A percentile compares a stretch with the other conserved stretches of the same genome.
phyloP scores from a whole-genome alignment of 768 basidiomycete genomes.

The Suillus plorans region DNA sequence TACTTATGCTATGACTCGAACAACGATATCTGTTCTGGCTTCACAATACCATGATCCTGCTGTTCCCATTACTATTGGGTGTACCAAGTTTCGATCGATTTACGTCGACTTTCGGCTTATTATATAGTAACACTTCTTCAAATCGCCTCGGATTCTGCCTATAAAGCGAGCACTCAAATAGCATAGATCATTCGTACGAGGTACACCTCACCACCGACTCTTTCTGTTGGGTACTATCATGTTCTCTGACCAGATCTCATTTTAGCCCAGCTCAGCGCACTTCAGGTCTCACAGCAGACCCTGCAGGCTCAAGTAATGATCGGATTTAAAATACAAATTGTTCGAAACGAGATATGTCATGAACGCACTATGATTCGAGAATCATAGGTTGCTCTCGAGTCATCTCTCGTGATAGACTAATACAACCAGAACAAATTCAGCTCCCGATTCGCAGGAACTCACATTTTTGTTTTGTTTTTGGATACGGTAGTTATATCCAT shows the following conservation, averaged over 20 bases:
- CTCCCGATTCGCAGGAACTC: slow-evolving; percentile 8
- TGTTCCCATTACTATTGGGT: not conserved
- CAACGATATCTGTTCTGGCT: not conserved
- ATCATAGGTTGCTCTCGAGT: not conserved
- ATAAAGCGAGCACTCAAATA: not conserved
- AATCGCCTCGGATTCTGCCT: not conserved
- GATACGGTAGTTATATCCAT: slow-evolving; percentile 31
- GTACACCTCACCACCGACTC: slow-evolving; percentile 6
- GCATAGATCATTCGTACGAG: not conserved
- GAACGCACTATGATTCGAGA: not conserved
- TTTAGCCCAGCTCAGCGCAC: slow-evolving; percentile 62
- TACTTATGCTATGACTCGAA: not conserved
- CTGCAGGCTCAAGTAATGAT: slow-evolving; percentile 67
- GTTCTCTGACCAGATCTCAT: slow-evolving; percentile 36
- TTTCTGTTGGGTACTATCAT: slow-evolving; percentile 14
- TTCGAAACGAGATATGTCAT: not conserved
- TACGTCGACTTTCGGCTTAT: too few species aligned
- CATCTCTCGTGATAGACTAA: not conserved
- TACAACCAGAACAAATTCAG: not conserved
- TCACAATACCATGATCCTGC: not conserved
- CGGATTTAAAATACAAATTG: too few species aligned
- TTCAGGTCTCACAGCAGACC: slow-evolving; percentile 59
- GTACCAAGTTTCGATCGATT: not conserved
- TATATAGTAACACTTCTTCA: too few species aligned
- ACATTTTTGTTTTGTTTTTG: slow-evolving; percentile 27